Evolutionary conservation across 371 early-diverging fungal genomes (phyloP), one percentile per base, ranked within the genome.

Genomic region (Circinella umbellata): DNA sequence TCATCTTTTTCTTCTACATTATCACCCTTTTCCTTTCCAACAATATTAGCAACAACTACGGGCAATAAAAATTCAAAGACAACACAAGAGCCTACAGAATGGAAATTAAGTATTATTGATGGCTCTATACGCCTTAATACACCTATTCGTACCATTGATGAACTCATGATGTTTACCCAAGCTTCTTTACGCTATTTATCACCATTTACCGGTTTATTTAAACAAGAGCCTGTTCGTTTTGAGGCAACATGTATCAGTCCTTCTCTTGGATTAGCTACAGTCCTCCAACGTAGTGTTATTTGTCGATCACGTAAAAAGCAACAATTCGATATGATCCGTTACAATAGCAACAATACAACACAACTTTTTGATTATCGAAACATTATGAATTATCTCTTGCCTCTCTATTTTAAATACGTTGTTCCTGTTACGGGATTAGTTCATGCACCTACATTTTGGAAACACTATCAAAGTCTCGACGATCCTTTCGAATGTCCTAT

Each of bases 81-180:
- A 42, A 6, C 42, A 42, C 42, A 42, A 42, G 42, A 42, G 3
- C 0, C 1, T 11, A 42, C 57, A 5, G 57, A 57, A 27, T 57
- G 57, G 57, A 5, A 57, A 27, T 34, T 57, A 11, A 57, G 57
- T n/a, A 57, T 57, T 34, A 14, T 34, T 27, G 34, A 57, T 34
- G 57, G 57, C 1, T 34, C 34, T 10, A 10, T 57, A 8, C 57
- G n/a, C 6, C 34, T 57, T 4, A 27, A 57, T 27, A 57, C 57
- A 57, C 57, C 57, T 18, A 57, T 57, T 57, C 57, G n/a, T 17
- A 57, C 57, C n/a, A 57, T 57, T 10, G 27, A 57, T 7, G 57
- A 57, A 34, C 57, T 57, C 14, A 34, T 6, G 10, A 18, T 27
- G 34, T 57, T 57, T 57, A 57, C 57, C 5, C 57, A 57, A 57